Conservation (phyloP, 2,329 filamentous ascomycete species). For the Pestalotiopsis sp. region DNA sequence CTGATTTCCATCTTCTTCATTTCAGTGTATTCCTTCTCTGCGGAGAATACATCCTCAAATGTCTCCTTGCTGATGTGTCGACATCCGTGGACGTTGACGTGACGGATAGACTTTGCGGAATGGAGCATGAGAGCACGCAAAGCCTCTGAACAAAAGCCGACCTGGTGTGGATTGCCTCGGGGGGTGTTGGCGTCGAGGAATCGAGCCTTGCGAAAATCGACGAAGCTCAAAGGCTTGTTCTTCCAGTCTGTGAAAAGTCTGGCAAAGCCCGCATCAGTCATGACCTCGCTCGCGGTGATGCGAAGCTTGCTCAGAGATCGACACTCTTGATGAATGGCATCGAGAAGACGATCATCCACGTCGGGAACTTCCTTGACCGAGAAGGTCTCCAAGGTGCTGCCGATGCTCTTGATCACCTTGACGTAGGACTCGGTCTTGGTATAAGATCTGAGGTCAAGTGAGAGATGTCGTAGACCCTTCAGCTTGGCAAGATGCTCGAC, state of each 20-base stretch:
- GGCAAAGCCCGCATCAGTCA: conserved; percentile 75
- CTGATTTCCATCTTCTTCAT: conserved; percentile 76
- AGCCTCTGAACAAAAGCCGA: conserved; percentile 76
- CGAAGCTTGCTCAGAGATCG: conserved; percentile 74
- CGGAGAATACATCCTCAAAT: conserved; percentile 74
- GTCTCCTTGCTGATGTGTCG: conserved; percentile 76
- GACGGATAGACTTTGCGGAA: conserved; percentile 67
- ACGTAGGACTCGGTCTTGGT: conserved; percentile 62
- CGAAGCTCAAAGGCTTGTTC: conserved; percentile 70
- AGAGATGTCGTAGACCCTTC: conserved; percentile 70
- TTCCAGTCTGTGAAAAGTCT: conserved; percentile 76
- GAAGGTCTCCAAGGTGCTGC: conserved; percentile 71
- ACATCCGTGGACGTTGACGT: conserved; percentile 80
- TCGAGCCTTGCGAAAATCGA: conserved; percentile 79
- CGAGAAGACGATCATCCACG: conserved; percentile 70
- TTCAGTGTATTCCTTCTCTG: conserved; percentile 64
- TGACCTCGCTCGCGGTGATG: conserved; percentile 74
- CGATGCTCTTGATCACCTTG: conserved; percentile 63
- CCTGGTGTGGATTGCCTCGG: conserved; percentile 62
- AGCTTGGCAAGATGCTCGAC: conserved; percentile 68
- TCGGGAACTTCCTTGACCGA: conserved; percentile 72
- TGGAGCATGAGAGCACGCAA: conserved; percentile 85
- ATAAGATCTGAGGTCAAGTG: conserved; percentile 66
- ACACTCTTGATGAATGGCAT: conserved; percentile 73
- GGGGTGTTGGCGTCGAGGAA: conserved; percentile 74